phyloP scores from a whole-genome alignment of 2,329 filamentous ascomycete species.

The Teratosphaeria viscida region DNA sequence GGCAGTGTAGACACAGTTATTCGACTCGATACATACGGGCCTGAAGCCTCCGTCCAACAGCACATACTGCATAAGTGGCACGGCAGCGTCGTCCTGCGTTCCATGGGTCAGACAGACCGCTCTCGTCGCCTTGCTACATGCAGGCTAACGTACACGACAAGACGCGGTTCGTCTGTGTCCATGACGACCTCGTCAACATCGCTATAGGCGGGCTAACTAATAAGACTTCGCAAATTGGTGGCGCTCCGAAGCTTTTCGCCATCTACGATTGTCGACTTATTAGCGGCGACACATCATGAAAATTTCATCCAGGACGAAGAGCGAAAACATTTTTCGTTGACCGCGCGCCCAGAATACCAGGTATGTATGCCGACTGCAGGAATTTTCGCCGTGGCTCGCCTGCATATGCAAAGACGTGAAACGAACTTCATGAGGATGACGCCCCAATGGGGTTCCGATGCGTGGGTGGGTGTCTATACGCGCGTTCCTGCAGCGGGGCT shows the following conservation, averaged over 20 bases:
- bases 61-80: background rate
- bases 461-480: background rate
- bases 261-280: background rate
- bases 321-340: background rate
- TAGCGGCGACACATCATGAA: background rate
- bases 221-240: background rate
- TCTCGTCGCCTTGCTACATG: background rate
- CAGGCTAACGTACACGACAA: background rate
- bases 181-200: background rate
- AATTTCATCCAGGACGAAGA: background rate
- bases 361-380: background rate
- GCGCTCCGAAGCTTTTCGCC: background rate
- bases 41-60: background rate
- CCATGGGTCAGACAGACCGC: background rate
- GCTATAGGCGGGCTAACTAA: background rate
- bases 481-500: background rate
- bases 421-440: background rate
- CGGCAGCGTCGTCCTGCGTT: background rate
- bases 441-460: background rate
- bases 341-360: background rate
- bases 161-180: background rate
- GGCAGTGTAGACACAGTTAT: background rate
- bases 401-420: background rate
- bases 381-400: background rate
- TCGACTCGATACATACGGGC: background rate